Percentiles rank a stretch among this genome's conserved stretches.
Evolutionary conservation across 1,284 basidiomycete genomes (phyloP).

Genomic region (Apiotrichum sp.): DNA sequence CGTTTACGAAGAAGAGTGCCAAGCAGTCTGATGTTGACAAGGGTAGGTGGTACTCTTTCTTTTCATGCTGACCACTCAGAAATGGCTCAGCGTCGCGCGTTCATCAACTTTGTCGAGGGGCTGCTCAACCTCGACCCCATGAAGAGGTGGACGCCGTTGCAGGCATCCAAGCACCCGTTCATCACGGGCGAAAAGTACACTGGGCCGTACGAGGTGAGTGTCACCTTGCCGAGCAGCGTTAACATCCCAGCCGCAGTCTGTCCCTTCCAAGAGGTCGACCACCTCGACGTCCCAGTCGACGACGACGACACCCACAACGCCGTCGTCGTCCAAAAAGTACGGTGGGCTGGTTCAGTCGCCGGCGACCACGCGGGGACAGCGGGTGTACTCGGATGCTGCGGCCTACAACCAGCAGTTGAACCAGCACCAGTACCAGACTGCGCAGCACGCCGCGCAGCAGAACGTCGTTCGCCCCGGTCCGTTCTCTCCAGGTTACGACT

Average conservation of each 20-base stretch:
- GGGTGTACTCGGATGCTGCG: conserved; percentile 86
- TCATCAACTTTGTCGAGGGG: conserved; percentile 97
- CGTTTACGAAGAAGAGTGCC: conserved; percentile 71
- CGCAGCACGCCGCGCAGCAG: conserved; percentile 53
- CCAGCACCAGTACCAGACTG: conserved; percentile 88
- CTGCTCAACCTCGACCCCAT: conserved; percentile 90
- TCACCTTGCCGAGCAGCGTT: neutral
- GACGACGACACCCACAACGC: conserved; percentile 15
- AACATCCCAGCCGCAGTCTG: conserved; percentile 8
- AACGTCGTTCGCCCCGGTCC: conserved; percentile 28
- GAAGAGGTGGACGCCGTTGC: conserved; percentile 94
- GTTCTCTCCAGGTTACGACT: conserved; percentile 33
- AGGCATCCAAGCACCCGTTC: conserved; percentile 92
- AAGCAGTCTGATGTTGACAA: conserved; percentile 86
- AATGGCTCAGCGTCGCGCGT: conserved; percentile 84
- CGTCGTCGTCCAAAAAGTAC: conserved; percentile 60
- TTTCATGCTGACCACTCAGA: conserved; percentile 48
- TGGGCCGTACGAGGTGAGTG: conserved; percentile 74
- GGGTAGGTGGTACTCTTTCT: conserved; percentile 53
- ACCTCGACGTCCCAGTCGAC: conserved; percentile 8
- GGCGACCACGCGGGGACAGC: conserved; percentile 62
- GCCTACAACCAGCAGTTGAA: conserved; percentile 89
- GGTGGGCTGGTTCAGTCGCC: conserved; percentile 74
- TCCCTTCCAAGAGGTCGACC: conserved; percentile 11
- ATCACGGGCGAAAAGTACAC: conserved; percentile 94